Evolutionary conservation across 2,329 filamentous ascomycete species (phyloP).

Genomic region (Trichophyton simii): DNA sequence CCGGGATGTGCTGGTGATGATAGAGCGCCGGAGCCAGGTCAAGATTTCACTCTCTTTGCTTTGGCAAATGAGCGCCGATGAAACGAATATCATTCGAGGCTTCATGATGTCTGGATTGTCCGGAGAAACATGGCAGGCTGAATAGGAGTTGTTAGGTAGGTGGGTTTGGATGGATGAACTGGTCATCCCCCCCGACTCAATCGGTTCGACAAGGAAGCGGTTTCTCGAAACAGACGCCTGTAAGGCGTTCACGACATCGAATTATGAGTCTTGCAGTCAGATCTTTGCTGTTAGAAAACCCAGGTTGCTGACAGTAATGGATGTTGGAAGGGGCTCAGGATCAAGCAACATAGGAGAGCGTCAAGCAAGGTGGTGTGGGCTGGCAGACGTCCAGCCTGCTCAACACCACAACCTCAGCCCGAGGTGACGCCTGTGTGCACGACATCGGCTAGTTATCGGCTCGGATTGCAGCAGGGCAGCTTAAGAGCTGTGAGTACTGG

Average conservation of each 20-base stretch:
- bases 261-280: no score
- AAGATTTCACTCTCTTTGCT: not conserved
- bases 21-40: no score
- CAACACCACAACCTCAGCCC: no score
- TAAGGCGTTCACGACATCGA: not conserved
- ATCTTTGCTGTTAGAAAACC: not conserved
- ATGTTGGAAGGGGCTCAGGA: not conserved
- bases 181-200: not conserved
- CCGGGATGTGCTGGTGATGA: not conserved
- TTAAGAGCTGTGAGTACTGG: not conserved
- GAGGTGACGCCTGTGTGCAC: no score
- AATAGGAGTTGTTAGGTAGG: not conserved
- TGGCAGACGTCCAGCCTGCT: no score
- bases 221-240: not conserved
- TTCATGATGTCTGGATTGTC: not conserved
- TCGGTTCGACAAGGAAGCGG: not conserved
- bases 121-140: not conserved
- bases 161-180: not conserved
- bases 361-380: no score
- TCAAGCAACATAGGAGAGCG: not conserved
- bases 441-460: not conserved
- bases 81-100: not conserved
- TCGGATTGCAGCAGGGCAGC: no score
- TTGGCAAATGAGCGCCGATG: not conserved
- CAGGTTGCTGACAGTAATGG: not conserved